phyloP scores from a whole-genome alignment of 2,329 filamentous ascomycete genomes.

The Colletotrichum somersetense region DNA sequence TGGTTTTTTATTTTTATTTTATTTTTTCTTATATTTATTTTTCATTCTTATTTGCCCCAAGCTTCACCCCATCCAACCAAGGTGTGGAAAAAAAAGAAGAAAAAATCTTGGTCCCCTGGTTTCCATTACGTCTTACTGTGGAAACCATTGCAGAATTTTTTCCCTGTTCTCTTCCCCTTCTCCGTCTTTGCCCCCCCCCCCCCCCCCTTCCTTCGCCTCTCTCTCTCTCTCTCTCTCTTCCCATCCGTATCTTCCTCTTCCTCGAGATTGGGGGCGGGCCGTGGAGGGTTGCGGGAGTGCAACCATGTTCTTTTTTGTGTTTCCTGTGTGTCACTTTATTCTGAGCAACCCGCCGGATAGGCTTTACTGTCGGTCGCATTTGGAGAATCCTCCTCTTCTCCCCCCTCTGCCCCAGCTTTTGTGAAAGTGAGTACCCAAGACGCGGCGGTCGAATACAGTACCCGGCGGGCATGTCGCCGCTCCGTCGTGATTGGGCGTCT shows the following conservation, averaged over 20 bases:
- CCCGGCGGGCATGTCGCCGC: conserved; percentile 1
- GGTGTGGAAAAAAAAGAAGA: conserved; percentile 17
- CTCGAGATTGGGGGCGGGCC: not conserved
- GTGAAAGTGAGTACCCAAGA: too few species aligned
- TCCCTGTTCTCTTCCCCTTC: not conserved
- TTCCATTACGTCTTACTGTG: conserved; percentile 40
- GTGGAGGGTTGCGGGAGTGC: not conserved
- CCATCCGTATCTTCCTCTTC: conserved; percentile 4
- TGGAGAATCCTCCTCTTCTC: not conserved
- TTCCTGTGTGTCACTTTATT: conserved; percentile 3
- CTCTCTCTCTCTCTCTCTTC: not conserved
- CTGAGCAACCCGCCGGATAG: conserved; percentile 2
- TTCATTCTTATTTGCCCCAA: conserved; percentile 4
- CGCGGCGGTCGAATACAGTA: not conserved
- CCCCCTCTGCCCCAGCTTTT: too few species aligned
- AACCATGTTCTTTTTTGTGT: not conserved
- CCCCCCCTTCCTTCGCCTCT: not conserved
- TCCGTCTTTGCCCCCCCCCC: not conserved
- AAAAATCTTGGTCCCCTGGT: conserved; percentile 20
- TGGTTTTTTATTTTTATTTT: not conserved
- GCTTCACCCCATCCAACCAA: conserved; percentile 15
- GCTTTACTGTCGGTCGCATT: conserved; percentile 1
- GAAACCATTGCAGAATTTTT: conserved; percentile 35
- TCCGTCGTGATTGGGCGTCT: not conserved
- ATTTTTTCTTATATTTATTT: too few species aligned